Conservation (phyloP, 805 yeast genomes). For the Candida coleopterorum region DNA sequence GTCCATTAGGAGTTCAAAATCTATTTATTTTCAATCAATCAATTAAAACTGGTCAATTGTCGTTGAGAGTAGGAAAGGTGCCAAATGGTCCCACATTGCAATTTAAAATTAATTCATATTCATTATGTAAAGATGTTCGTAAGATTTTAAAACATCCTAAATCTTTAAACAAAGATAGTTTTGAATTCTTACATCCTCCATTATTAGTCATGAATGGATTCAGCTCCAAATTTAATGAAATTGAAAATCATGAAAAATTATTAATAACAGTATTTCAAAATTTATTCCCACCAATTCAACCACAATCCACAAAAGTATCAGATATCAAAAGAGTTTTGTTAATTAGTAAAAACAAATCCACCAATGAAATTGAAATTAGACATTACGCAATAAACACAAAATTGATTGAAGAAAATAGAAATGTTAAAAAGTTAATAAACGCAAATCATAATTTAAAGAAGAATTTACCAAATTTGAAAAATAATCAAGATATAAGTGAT, state of each 20-base stretch:
- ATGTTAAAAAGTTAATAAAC: constrained; percentile 64
- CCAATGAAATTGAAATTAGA: constrained; percentile 76
- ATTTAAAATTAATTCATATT: constrained; percentile 71
- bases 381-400: constrained; percentile 88
- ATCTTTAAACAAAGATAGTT: constrained; percentile 58
- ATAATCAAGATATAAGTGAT: constrained; percentile 74
- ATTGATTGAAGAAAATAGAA: constrained; percentile 70
- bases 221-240: constrained; percentile 52
- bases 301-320: constrained; percentile 68
- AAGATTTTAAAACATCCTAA: constrained; percentile 72
- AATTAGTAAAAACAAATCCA: constrained; percentile 65
- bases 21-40: constrained; percentile 82
- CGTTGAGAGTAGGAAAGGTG: constrained; percentile 77
- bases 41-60: constrained; percentile 70
- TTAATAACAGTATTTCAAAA: constrained; percentile 88
- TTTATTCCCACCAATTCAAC: constrained; percentile 92
- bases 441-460: constrained; percentile 58
- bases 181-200: constrained; percentile 75
- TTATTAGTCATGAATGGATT: constrained; percentile 92
- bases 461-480: constrained; percentile 63
- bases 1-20: constrained; percentile 91
- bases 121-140: constrained; percentile 76
- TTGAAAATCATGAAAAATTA: constrained; percentile 70
- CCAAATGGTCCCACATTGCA: constrained; percentile 94
- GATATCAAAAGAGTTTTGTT: constrained; percentile 81